Base-by-base conservation (phyloP, 345 rosid species). In the Aurinia saxatilis region DNA sequence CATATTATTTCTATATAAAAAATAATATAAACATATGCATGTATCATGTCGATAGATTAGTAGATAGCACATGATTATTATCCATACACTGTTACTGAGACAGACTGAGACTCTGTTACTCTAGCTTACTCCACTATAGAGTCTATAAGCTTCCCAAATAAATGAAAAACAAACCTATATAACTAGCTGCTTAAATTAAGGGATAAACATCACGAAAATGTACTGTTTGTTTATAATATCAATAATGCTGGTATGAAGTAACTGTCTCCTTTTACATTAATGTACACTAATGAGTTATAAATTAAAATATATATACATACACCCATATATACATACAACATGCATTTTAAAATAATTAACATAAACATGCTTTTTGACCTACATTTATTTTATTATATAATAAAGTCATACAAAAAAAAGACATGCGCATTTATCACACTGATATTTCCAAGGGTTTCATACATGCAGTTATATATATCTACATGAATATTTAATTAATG, bases 61-160 rank as follows among this genome's bases (percentile, higher is more conserved):
- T 49, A 57, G 50, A 59, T 67, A 27, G 30, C 30, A 33, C 66
- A 50, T 37, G 50, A 50, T 59, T 50, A 30, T 60, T 58, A 59
- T 67, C 44, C 60, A 68, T 68, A 60, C 53, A 50, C 54, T 68
- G 65, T 60, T 59, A 10, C 11, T 57, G 54, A 58, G 37, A 41
- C 47, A 50, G 48, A 23, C 60, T 34, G 23, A 39, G 45, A 42
- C 66, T 27, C 21, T 55, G 21, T 14, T 25, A 39, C 15, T 27
- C 42, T 58, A n/a, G 42, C 30, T 38, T n/a, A n/a, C 7, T 38
- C 42, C 42, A 38, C 14, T 38, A 38, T 1, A 8, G 13, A 27
- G 30, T 27, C 7, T 38, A 8, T 12, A 38, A 11, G 12, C n/a
- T 7, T 5, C 16, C 16, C 16, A 38, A 3, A 12, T 38, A 10